Evolutionary conservation across 805 yeast genomes (phyloP), one percentile per base, ranked within the genome.

Genomic region (Kodamaea kaohsiungensis): DNA sequence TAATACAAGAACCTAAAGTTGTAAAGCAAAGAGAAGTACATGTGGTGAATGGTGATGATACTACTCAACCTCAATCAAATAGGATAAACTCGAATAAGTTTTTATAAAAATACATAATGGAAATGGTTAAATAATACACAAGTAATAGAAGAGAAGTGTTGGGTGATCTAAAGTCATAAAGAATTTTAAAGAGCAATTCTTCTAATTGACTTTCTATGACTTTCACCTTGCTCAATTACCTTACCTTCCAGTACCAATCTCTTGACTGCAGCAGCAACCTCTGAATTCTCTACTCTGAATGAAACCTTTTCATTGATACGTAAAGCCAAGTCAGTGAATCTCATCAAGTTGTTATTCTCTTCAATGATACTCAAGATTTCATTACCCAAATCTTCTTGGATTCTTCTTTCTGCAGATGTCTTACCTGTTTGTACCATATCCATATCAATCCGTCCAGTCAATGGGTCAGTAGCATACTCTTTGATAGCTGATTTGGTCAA

Each of bases 381-480:
- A 55, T 84, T 81, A 12, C 83, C 77, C 58, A 89, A 75, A 65
- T 89, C 96, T 59, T 87, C 90, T 61, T 85, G 87, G 67, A 86
- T 68, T 62, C 85, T 81, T 69, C 97, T 80, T 69, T 92, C 96
- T 2, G 93, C 89, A 1, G 89, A 80, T 0, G 97, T 89, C 47
- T 92, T 91, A 48, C 98, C 99, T 0, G 98, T 95, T 73, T 93
- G 98, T 27, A 95, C 92, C 67, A 95, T 78, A 68, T 91, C 97
- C 97, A 95, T 91, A 68, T 95, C 99, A 60, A 95, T 95, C 64
- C 95, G 83, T 30, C 99, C 99, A 0, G 99, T 93, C 37, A 87
- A 77, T 19, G 99, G 99, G 73, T 95, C 99, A 2, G 97, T 95
- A 13, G 99, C 99, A 68, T 95, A 95, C 59, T 95, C 98, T 69